These are phyloP conservation scores for Oldenlandia corymbosa DNA, from an alignment of 257 asterid species.

Conservation along the genomic window DNA sequence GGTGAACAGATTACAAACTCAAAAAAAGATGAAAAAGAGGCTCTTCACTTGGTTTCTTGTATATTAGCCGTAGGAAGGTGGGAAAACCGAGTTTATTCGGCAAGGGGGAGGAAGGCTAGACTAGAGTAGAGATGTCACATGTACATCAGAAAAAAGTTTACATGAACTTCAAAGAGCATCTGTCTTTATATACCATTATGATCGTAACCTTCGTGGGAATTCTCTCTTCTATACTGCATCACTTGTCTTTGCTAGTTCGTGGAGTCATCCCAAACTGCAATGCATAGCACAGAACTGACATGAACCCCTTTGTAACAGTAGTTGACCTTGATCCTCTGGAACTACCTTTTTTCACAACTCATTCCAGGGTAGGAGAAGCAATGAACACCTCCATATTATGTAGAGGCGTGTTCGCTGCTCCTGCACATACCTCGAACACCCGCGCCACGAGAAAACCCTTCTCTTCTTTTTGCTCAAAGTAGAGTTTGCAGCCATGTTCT, in stretches of 20 bases:
- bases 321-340: background rate
- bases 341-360: constrained; percentile 31
- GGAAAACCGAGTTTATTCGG: background rate
- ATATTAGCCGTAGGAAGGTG: background rate
- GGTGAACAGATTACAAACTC: background rate
- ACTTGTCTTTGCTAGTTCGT: background rate
- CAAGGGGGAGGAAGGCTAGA: background rate
- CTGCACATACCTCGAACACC: constrained; percentile 61
- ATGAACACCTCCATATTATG: constrained; percentile 77
- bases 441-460: constrained; percentile 36
- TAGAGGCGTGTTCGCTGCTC: constrained; percentile 73
- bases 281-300: background rate
- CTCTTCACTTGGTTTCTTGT: background rate
- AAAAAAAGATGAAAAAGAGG: background rate
- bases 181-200: background rate
- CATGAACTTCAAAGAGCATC: background rate
- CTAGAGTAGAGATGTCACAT: constrained; percentile 4
- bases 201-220: background rate
- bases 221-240: background rate
- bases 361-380: constrained; percentile 53
- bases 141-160: background rate
- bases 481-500: constrained; percentile 32
- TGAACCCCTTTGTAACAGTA: background rate
- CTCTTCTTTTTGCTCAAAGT: constrained; percentile 20
- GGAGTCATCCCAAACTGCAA: background rate